Percentiles rank a stretch among this genome's conserved stretches.
These are phyloP conservation scores for Amylocystis lapponica DNA, from an alignment of 768 basidiomycete species.

Conservation along the genomic window DNA sequence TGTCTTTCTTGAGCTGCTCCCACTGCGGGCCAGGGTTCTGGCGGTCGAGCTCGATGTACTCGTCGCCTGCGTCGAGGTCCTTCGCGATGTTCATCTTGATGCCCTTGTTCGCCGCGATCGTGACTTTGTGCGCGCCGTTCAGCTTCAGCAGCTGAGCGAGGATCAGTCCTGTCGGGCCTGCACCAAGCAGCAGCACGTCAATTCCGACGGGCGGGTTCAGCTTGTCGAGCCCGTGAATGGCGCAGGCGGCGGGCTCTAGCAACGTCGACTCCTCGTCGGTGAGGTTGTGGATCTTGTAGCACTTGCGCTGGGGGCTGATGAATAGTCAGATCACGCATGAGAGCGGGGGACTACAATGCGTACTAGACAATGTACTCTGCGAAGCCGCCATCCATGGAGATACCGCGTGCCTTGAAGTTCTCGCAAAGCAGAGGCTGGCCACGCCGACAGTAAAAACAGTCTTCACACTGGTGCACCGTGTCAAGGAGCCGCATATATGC, in stretches of 20 bases:
- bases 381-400: constrained; percentile 80
- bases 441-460: constrained; percentile 84
- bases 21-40: constrained; percentile 72
- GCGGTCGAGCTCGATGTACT: constrained; percentile 82
- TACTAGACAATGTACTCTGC: constrained; percentile 87
- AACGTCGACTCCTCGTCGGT: constrained; percentile 85
- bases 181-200: constrained; percentile 80
- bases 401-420: constrained; percentile 75
- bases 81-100: constrained; percentile 87
- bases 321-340: not conserved
- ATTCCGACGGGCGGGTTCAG: constrained; percentile 77
- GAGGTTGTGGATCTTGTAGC: constrained; percentile 86
- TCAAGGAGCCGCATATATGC: not conserved
- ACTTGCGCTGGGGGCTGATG: constrained; percentile 59
- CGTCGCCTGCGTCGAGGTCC: constrained; percentile 72
- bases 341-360: constrained; percentile 22
- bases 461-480: constrained; percentile 53
- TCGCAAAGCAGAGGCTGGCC: constrained; percentile 81
- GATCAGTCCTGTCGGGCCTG: constrained; percentile 86
- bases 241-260: constrained; percentile 87
- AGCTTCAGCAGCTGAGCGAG: constrained; percentile 83
- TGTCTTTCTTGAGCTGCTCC: constrained; percentile 72
- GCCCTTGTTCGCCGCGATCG: constrained; percentile 86
- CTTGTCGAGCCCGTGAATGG: constrained; percentile 89
- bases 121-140: constrained; percentile 76